phyloP scores from a whole-genome alignment of 2,329 filamentous ascomycete genomes.

The Ramularia collo-cygni region DNA sequence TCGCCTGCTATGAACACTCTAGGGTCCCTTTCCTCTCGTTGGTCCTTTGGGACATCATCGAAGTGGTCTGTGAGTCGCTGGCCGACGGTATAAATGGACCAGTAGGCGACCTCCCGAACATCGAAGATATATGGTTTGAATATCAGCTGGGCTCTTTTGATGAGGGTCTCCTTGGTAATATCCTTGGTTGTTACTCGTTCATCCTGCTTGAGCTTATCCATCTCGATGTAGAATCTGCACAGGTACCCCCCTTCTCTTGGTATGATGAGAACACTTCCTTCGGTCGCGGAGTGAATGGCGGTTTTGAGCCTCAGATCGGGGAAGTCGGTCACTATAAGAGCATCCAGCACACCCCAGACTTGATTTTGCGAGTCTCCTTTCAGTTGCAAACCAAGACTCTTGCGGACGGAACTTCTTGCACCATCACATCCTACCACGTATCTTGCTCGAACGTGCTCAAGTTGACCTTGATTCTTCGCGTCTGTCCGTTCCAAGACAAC shows the following conservation, averaged over 20 bases:
- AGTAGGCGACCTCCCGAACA: slow-evolving; percentile 61
- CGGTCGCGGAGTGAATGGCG: slow-evolving; percentile 52
- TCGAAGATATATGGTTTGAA: slow-evolving; percentile 60
- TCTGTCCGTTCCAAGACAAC: slow-evolving; percentile 37
- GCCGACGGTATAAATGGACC: slow-evolving; percentile 54
- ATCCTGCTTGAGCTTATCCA: slow-evolving; percentile 37
- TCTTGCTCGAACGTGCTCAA: slow-evolving; percentile 26
- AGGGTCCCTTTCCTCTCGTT: slow-evolving; percentile 46
- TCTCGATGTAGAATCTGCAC: slow-evolving; percentile 31
- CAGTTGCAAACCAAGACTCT: slow-evolving; percentile 28
- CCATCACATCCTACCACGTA: slow-evolving; percentile 33
- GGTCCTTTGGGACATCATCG: slow-evolving; percentile 50
- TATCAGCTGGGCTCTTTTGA: slow-evolving; percentile 57
- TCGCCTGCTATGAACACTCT: slow-evolving; percentile 66
- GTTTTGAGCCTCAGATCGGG: slow-evolving; percentile 47
- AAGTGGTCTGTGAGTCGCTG: slow-evolving; percentile 58
- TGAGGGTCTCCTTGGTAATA: slow-evolving; percentile 58
- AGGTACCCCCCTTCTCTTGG: slow-evolving; percentile 40
- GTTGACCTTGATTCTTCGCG: slow-evolving; percentile 26
- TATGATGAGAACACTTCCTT: slow-evolving; percentile 71
- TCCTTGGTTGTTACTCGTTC: slow-evolving; percentile 51
- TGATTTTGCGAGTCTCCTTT: slow-evolving; percentile 31
- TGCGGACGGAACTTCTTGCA: slow-evolving; percentile 26
- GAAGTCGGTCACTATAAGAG: slow-evolving; percentile 30
- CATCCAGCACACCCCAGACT: slow-evolving; percentile 32